Evolutionary conservation across 257 asterid genomes (phyloP), one percentile per base, ranked within the genome.

Genomic region (Fraxinus pennsylvanica): DNA sequence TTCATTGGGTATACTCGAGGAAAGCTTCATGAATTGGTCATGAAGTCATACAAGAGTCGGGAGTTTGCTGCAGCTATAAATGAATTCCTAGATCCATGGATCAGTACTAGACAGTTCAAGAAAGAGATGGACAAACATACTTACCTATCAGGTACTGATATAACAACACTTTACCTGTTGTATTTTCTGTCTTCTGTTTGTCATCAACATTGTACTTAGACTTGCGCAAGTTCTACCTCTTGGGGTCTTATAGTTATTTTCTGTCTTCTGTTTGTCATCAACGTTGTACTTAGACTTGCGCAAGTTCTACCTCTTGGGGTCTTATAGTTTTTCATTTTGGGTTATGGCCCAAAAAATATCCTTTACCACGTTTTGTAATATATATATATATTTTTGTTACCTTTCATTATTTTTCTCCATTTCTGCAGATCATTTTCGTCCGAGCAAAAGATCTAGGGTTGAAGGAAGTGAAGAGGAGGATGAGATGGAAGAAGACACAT

Each of bases 61-160:
- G 99, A 96, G 89, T 90, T 96, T 75, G 96, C 96, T 86, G 98
- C 99, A 75, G 99, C 97, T 68, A 93, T 96, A 80, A 96, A 96
- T 85, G 98, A 96, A 89, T 94, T 92, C 81, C 89, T 96, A 75
- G 96, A 96, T 91, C 99, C 99, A 61, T 96, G 99, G 99, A 90
- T 96, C 76, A 92, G 83, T 91, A 92, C 92, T 52, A 89, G 96
- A 50, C 97, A 88, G 80, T 98, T 96, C 1, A 93, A 96, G 90
- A 94, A 91, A 84, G 99, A 94, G 88, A 85, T 85, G 74, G 98
- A 87, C 50, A 89, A 86, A 69, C 88, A 80, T 33, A 82, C 79
- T 19, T 84, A 82, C 76, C 78, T 59, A 86, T 79, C 92, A 74
- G 99, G 99, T 96, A 85, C 74, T 30, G 15, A 32, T 73, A 57